Percentiles rank a stretch among this genome's conserved stretches.
These are phyloP conservation scores for Sanghuangporus sanghuang DNA, from an alignment of 1,284 basidiomycete species.

Conservation along the genomic window DNA sequence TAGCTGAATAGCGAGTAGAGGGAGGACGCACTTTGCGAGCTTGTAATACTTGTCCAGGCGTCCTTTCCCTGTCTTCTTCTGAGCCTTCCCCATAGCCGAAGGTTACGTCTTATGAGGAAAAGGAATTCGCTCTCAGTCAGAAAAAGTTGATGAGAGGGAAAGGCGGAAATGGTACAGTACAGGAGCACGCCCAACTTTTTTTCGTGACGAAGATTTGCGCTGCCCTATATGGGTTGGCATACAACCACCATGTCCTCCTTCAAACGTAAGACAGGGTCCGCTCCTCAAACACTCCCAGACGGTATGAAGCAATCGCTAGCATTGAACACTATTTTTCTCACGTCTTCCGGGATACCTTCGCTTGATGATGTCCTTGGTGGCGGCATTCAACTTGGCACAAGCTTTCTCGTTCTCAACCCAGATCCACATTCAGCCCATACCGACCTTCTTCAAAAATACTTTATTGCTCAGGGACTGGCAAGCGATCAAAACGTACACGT, in stretches of 20 bases:
- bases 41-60: constrained; percentile 96
- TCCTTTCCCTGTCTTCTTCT: constrained; percentile 92
- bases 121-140: not conserved
- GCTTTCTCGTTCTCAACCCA: constrained; percentile 70
- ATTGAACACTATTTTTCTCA: constrained; percentile 55
- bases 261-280: constrained; percentile 57
- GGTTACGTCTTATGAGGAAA: not conserved
- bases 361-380: constrained; percentile 96
- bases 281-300: constrained; percentile 29
- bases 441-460: constrained; percentile 85
- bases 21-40: constrained; percentile 71
- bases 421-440: constrained; percentile 85
- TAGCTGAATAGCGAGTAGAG: not conserved
- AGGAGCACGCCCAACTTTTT: not conserved
- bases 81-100: constrained; percentile 62
- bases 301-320: constrained; percentile 67
- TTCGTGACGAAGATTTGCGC: not conserved
- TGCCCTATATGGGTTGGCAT: not conserved
- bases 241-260: constrained; percentile 69
- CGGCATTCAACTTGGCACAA: constrained; percentile 83
- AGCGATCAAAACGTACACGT: constrained; percentile 66
- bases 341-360: constrained; percentile 88
- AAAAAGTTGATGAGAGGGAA: not conserved
- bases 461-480: constrained; percentile 80
- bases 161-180: not conserved